Conservation (phyloP, 441 rosid genomes). For the Flueggea neowawraea region DNA sequence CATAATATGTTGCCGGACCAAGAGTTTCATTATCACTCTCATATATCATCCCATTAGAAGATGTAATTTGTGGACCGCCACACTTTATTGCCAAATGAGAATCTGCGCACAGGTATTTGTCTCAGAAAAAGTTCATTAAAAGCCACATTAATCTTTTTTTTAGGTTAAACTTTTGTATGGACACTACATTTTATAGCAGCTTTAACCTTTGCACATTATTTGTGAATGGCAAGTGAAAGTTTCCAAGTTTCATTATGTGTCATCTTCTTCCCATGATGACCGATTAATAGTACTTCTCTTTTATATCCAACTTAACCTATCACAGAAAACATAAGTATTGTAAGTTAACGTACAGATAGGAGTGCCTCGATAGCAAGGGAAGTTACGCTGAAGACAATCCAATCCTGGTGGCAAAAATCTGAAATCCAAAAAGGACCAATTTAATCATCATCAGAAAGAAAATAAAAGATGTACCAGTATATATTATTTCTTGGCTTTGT, state of each 20-base stretch:
- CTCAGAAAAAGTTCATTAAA: no score
- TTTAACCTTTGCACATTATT: no score
- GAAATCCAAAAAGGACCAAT: not conserved
- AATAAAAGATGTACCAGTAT: not conserved
- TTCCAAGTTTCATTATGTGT: no score
- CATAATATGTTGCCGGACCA: slow-evolving; percentile 34
- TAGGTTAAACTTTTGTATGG: no score
- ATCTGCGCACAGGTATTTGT: slow-evolving; percentile 18
- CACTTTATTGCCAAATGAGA: slow-evolving; percentile 34
- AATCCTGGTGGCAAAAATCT: slow-evolving; percentile 30
- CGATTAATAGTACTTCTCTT: no score
- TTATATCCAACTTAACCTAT: no score
- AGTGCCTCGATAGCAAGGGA: slow-evolving; percentile 44
- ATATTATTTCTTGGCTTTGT: no score
- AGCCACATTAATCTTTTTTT: no score
- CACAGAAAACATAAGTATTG: no score
- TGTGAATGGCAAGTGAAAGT: no score
- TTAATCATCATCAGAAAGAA: not conserved
- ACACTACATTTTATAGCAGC: no score
- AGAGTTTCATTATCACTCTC: slow-evolving; percentile 34
- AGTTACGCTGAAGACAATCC: slow-evolving; percentile 57
- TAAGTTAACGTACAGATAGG: slow-evolving; percentile 39
- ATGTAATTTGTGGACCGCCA: slow-evolving; percentile 36
- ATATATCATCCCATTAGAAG: slow-evolving; percentile 20
- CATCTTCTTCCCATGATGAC: no score